phyloP scores from a whole-genome alignment of 768 basidiomycete genomes.

The Tulasnella sp. region DNA sequence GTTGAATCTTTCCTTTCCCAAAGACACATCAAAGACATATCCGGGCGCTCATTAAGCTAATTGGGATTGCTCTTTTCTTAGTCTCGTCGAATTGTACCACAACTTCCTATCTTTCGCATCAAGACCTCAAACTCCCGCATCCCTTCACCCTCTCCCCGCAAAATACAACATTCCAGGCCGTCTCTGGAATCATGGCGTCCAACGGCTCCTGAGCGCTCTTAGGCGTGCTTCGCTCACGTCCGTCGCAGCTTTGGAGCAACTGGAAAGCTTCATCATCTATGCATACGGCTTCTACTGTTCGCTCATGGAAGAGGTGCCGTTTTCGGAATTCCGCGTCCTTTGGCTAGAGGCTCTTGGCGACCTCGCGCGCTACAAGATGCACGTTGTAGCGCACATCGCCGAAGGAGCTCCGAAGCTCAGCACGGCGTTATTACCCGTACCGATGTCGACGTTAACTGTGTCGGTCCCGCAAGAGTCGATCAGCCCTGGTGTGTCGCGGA shows the following conservation, averaged over 20 bases:
- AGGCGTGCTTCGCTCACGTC: conserved; percentile 67
- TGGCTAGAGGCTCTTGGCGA: conserved; percentile 98
- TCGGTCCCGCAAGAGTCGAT: conserved; percentile 23
- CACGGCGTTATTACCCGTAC: conserved; percentile 37
- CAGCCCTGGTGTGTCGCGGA: conserved; percentile 36
- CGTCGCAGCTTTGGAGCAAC: conserved; percentile 72
- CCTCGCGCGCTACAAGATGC: conserved; percentile 88
- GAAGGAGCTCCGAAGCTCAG: conserved; percentile 3
- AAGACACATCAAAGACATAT: too few species aligned
- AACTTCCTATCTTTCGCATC: conserved; percentile 76
- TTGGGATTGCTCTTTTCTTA: conserved; percentile 27
- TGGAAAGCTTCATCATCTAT: conserved; percentile 91
- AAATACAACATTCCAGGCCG: conserved; percentile 95
- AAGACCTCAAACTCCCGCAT: conserved; percentile 78
- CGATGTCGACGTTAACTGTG: conserved; percentile 38
- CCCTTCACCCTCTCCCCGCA: conserved; percentile 75
- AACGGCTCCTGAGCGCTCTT: conserved; percentile 81
- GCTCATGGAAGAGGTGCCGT: conserved; percentile 67
- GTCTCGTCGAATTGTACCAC: conserved; percentile 84
- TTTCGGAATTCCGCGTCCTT: conserved; percentile 57
- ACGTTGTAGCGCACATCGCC: conserved; percentile 77
- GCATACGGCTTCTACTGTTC: conserved; percentile 91
- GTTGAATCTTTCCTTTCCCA: conserved; percentile 24
- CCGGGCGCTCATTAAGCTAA: too few species aligned
- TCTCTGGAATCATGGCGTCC: conserved; percentile 85